Conservation (phyloP, 2,329 filamentous ascomycete species). For the Lasiodiplodia hormozganensis region DNA sequence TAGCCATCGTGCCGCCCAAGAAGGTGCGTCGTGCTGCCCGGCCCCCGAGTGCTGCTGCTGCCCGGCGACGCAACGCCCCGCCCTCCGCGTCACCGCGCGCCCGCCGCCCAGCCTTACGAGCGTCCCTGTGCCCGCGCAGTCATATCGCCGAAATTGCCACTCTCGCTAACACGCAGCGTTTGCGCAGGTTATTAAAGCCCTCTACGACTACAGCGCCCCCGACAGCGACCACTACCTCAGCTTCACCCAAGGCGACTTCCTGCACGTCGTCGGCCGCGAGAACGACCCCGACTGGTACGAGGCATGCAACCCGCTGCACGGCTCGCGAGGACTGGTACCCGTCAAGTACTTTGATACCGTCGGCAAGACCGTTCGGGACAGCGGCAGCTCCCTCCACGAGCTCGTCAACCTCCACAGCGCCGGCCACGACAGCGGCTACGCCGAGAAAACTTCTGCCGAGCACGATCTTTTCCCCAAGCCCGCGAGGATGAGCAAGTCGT, state of each 20-base stretch:
- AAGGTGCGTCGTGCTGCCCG: constrained; percentile 67
- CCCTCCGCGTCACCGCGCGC: constrained; percentile 20
- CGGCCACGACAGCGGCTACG: constrained; percentile 92
- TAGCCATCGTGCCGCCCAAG: constrained; percentile 90
- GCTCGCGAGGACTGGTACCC: constrained; percentile 88
- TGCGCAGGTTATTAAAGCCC: constrained; percentile 88
- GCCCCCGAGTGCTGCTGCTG: constrained; percentile 12
- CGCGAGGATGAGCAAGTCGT: constrained; percentile 46
- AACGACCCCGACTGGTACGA: constrained; percentile 98
- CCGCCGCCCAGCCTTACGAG: constrained; percentile 29
- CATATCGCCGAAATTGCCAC: constrained; percentile 34
- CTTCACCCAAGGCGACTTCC: constrained; percentile 95
- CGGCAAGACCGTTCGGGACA: constrained; percentile 90
- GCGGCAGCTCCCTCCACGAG: constrained; percentile 57
- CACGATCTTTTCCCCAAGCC: constrained; percentile 33
- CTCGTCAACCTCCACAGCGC: constrained; percentile 60
- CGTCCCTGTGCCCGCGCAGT: constrained; percentile 25
- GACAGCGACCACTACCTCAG: constrained; percentile 69
- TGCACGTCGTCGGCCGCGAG: constrained; percentile 96
- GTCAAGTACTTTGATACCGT: constrained; percentile 93
- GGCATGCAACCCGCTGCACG: constrained; percentile 92
- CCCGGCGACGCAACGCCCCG: constrained; percentile 17
- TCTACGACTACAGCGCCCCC: constrained; percentile 88
- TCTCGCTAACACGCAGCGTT: constrained; percentile 32
- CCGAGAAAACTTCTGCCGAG: constrained; percentile 55